Conservation (phyloP, 192 early-diverging fungal species). For the Phycomyces nitens region DNA sequence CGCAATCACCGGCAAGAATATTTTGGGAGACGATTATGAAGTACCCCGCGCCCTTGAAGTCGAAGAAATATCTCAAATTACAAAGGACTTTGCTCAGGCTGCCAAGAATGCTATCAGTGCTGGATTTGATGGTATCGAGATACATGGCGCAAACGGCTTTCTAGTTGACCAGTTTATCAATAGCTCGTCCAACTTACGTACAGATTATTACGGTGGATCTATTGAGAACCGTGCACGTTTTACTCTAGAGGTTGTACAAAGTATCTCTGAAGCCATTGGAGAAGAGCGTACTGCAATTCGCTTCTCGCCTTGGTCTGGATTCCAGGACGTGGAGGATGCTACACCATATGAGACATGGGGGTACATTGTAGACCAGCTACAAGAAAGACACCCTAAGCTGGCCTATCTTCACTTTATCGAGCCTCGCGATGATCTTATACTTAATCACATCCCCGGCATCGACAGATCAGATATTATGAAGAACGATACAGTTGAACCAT, state of each 20-base stretch:
- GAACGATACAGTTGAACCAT: slow-evolving; percentile 1
- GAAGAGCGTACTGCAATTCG: slow-evolving; percentile 25
- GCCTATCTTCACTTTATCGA: slow-evolving; percentile 32
- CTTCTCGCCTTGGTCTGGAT: slow-evolving; percentile 25
- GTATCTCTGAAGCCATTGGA: slow-evolving; percentile 12
- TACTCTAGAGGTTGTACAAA: slow-evolving; percentile 19
- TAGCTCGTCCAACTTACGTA: slow-evolving; percentile 73
- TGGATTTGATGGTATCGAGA: slow-evolving; percentile 83
- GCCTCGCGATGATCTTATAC: slow-evolving; percentile 4
- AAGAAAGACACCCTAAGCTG: slow-evolving; percentile 22
- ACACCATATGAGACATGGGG: slow-evolving; percentile 21
- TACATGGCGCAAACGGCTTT: slow-evolving; percentile 92
- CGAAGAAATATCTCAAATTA: slow-evolving; percentile 6
- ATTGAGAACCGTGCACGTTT: slow-evolving; percentile 21
- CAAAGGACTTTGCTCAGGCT: slow-evolving; percentile 29
- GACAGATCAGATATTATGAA: neutral
- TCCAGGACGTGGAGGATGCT: slow-evolving; percentile 30
- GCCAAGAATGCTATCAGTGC: slow-evolving; percentile 71
- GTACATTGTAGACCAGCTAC: slow-evolving; percentile 15
- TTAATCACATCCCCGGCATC: neutral
- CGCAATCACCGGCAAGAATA: slow-evolving; percentile 9
- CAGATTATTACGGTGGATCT: slow-evolving; percentile 32
- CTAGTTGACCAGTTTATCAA: slow-evolving; percentile 75
- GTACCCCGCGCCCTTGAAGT: slow-evolving; percentile 18
- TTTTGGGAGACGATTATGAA: slow-evolving; percentile 4